Evolutionary conservation across 2,329 filamentous ascomycete genomes (phyloP).

Genomic region (Drechslera avenae): DNA sequence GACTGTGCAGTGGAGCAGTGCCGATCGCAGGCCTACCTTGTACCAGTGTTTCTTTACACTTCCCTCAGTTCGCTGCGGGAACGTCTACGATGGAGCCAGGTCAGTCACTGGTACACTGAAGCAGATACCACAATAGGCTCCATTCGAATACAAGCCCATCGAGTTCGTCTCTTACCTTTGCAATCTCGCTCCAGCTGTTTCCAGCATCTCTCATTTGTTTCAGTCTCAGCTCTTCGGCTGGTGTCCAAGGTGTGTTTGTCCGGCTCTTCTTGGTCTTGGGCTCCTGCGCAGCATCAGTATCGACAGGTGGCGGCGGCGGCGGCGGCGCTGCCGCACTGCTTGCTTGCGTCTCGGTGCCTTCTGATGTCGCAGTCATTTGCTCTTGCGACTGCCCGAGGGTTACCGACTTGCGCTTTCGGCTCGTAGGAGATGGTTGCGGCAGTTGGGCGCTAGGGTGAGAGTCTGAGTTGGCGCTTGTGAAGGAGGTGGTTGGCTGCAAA

Average conservation of each 20-base stretch:
- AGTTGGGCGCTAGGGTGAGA: slow-evolving; percentile 27
- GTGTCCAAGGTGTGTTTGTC: slow-evolving; percentile 99
- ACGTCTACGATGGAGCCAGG: slow-evolving; percentile 65
- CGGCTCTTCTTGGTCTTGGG: slow-evolving; percentile 80
- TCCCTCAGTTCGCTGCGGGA: slow-evolving; percentile 90
- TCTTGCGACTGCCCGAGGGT: slow-evolving; percentile 31
- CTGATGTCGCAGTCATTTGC: slow-evolving; percentile 29
- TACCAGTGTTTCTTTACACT: slow-evolving; percentile 99
- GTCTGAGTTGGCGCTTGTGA: slow-evolving; percentile 32
- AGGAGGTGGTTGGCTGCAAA: slow-evolving; percentile 35
- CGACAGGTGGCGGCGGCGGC: slow-evolving; percentile 25
- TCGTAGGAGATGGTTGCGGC: slow-evolving; percentile 28
- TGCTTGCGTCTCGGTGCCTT: slow-evolving; percentile 21
- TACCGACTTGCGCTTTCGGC: slow-evolving; percentile 45
- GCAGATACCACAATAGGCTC: not conserved
- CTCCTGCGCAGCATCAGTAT: slow-evolving; percentile 39
- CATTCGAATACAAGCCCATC: not conserved
- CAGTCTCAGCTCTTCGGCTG: slow-evolving; percentile 86
- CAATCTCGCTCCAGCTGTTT: slow-evolving; percentile 96
- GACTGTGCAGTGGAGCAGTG: slow-evolving; percentile 18
- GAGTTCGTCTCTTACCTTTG: slow-evolving; percentile 68
- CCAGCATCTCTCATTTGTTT: slow-evolving; percentile 94
- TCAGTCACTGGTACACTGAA: slow-evolving; percentile 22
- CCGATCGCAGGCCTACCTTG: slow-evolving; percentile 65
- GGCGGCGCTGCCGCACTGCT: slow-evolving; percentile 35